phyloP scores from a whole-genome alignment of 2,329 filamentous ascomycete species.

The Trichothecium roseum region DNA sequence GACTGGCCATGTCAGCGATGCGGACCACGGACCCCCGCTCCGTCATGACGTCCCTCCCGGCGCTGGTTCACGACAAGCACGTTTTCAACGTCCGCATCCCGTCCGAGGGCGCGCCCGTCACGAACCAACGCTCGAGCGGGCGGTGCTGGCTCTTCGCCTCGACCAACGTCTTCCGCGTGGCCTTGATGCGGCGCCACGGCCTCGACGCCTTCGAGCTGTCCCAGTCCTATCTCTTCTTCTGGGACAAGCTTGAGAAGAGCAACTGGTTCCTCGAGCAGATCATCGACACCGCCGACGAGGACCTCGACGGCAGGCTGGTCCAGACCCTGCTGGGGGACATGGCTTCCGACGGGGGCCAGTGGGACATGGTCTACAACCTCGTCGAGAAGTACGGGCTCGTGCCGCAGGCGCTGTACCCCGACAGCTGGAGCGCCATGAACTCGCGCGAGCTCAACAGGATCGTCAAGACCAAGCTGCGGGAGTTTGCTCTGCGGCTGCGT shows the following conservation, averaged over 20 bases:
- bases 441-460: constrained; percentile 61
- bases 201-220: constrained; percentile 75
- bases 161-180: constrained; percentile 86
- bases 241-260: constrained; percentile 86
- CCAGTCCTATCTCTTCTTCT: constrained; percentile 83
- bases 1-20: constrained; percentile 66
- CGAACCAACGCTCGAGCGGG: constrained; percentile 72
- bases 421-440: constrained; percentile 67
- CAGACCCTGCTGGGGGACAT: constrained; percentile 58
- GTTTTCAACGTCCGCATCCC: constrained; percentile 78
- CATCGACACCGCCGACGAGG: constrained; percentile 60
- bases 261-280: constrained; percentile 85
- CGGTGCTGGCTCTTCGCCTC: constrained; percentile 88
- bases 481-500: constrained; percentile 68
- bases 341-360: constrained; percentile 75
- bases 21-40: constrained; percentile 55
- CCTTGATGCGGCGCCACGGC: constrained; percentile 73
- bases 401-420: constrained; percentile 71
- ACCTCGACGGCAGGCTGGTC: constrained; percentile 63
- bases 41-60: constrained; percentile 53
- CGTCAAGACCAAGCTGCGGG: constrained; percentile 77
- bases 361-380: constrained; percentile 85
- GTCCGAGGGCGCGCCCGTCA: constrained; percentile 71
- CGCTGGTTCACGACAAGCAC: constrained; percentile 60
- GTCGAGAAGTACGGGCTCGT: constrained; percentile 84